These are phyloP conservation scores for Aspergillus kassunensis DNA, from an alignment of 495 filamentous ascomycete genomes.

Conservation along the genomic window DNA sequence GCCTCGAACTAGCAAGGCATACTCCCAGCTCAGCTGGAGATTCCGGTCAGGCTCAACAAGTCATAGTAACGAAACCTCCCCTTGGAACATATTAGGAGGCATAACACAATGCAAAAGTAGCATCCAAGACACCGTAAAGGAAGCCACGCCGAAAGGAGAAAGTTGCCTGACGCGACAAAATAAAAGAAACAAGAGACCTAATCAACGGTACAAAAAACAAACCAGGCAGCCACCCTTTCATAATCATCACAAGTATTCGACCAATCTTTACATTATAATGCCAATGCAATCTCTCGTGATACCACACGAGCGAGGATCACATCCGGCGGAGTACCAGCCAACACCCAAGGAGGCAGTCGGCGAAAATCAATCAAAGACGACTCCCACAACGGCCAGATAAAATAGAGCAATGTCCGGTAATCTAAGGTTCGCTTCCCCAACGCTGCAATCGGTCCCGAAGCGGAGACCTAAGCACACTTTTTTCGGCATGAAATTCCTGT, in stretches of 20 bases:
- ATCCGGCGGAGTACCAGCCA: constrained; percentile 10
- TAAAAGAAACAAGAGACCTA: constrained; percentile 12
- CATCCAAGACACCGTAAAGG: constrained; percentile 32
- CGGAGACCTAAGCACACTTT: constrained; percentile 20
- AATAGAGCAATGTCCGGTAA: constrained; percentile 20
- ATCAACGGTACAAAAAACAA: constrained; percentile 20
- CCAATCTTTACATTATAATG: constrained; percentile 28
- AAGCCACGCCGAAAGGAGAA: constrained; percentile 12
- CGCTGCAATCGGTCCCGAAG: constrained; percentile 20
- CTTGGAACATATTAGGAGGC: constrained; percentile 14
- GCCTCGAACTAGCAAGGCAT: constrained; percentile 25
- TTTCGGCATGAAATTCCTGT: constrained; percentile 20
- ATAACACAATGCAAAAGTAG: constrained; percentile 21
- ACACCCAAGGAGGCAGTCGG: constrained; percentile 13
- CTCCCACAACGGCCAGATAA: constrained; percentile 19
- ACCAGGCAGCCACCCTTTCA: constrained; percentile 31
- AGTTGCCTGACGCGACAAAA: constrained; percentile 12
- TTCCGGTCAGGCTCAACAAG: constrained; percentile 27
- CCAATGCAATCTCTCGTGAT: constrained; percentile 4
- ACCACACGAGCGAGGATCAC: constrained; percentile 11
- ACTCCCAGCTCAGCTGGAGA: constrained; percentile 21
- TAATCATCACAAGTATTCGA: constrained; percentile 22
- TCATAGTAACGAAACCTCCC: constrained; percentile 16
- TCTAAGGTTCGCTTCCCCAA: constrained; percentile 18
- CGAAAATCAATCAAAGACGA: constrained; percentile 17